Evolutionary conservation across 1,139 yeast species (phyloP).

Genomic region (Taphrina communis): DNA sequence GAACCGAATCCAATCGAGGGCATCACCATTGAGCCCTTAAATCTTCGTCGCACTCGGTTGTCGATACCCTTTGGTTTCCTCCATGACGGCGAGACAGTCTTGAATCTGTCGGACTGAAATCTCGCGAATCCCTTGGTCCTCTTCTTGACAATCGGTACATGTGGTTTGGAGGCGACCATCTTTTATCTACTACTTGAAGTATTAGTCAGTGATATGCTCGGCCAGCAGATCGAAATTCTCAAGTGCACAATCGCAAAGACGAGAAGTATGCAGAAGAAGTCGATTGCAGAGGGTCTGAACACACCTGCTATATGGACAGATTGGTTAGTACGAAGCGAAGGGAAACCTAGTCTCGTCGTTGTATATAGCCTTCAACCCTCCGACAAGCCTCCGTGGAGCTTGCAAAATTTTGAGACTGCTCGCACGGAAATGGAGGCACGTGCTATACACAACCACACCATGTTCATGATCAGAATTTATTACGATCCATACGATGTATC

Average conservation of each 20-base stretch:
- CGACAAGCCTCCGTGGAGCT: conserved; percentile 1
- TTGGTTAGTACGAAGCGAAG: conserved; percentile 3
- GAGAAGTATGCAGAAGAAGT: too few relatives aligned
- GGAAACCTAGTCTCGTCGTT: background rate
- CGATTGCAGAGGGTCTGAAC: background rate
- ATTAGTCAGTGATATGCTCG: conserved; percentile 4
- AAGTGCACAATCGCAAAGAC: background rate
- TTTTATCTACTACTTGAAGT: conserved; percentile 42
- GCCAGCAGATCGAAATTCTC: background rate
- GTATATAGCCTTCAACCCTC: conserved; percentile 8
- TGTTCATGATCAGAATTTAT: background rate
- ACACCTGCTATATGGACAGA: conserved; percentile 20
- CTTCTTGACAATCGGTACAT: conserved; percentile 99
- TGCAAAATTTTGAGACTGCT: conserved; percentile 16
- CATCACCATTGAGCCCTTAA: conserved; percentile 99
- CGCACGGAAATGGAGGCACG: conserved; percentile 9
- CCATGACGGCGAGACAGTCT: conserved; percentile 98
- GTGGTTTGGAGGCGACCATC: conserved; percentile 98
- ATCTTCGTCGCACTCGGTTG: conserved; percentile 95
- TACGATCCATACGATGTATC: background rate
- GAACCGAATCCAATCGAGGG: conserved; percentile 99
- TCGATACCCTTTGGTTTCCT: conserved; percentile 99
- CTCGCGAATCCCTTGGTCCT: conserved; percentile 99
- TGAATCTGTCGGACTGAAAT: conserved; percentile 99
- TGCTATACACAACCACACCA: background rate